A percentile compares a stretch with the other conserved stretches of the same genome.
These are phyloP conservation scores for Globisporangium radiosum DNA, from an alignment of 352 stramenopile species.

Conservation along the genomic window DNA sequence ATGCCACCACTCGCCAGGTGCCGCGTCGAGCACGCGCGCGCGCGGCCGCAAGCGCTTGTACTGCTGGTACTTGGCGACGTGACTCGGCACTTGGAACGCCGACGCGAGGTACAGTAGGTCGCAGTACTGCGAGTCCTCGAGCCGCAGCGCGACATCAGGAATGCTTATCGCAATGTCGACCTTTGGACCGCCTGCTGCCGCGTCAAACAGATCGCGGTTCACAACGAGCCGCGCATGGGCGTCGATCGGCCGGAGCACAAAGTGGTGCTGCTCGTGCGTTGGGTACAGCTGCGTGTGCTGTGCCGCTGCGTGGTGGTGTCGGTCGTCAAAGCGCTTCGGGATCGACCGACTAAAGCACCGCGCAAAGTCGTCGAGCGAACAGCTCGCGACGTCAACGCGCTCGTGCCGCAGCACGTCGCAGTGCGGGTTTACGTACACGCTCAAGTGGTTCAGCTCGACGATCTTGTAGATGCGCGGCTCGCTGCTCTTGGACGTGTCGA, in stretches of 20 bases:
- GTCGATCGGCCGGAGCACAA: constrained; percentile 80
- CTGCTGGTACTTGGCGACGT: constrained; percentile 73
- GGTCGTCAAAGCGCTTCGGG: constrained; percentile 78
- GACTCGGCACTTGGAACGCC: constrained; percentile 59
- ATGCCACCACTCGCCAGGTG: constrained; percentile 63
- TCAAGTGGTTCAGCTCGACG: constrained; percentile 84
- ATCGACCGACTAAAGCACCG: constrained; percentile 72
- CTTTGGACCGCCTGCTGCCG: constrained; percentile 49
- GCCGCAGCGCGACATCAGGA: constrained; percentile 65
- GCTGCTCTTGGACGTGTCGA: constrained; percentile 69
- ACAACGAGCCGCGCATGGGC: constrained; percentile 73
- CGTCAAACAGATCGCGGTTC: constrained; percentile 75
- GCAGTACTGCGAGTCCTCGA: constrained; percentile 86
- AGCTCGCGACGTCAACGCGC: constrained; percentile 56
- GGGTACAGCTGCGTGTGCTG: constrained; percentile 75
- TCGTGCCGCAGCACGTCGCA: constrained; percentile 55
- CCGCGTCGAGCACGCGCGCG: constrained; percentile 39
- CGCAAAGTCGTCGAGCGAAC: constrained; percentile 72
- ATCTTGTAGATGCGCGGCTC: constrained; percentile 88
- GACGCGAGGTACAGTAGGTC: constrained; percentile 78
- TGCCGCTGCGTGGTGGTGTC: constrained; percentile 20
- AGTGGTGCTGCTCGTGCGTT: constrained; percentile 72
- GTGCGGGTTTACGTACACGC: constrained; percentile 80
- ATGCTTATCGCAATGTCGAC: constrained; percentile 81
- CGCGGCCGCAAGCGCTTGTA: constrained; percentile 67